Evolutionary conservation across 768 basidiomycete species (phyloP).

Genomic region (Omphalotus guepiniiformis): DNA sequence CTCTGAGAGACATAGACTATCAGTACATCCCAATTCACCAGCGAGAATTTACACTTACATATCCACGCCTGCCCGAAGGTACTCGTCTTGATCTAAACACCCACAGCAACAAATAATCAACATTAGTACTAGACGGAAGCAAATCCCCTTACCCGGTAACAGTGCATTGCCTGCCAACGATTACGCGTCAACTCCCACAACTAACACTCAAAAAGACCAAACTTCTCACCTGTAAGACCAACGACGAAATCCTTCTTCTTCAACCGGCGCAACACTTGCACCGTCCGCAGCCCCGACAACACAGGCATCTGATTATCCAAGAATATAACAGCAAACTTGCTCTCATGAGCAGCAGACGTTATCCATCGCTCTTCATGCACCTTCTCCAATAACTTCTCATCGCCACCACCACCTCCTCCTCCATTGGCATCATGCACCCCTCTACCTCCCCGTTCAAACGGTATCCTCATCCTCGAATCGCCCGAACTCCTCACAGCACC

Average conservation of each 20-base stretch:
- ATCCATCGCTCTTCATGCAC: neutral
- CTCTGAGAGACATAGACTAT: conserved; percentile 32
- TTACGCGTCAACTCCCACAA: neutral
- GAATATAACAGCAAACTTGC: conserved; percentile 6
- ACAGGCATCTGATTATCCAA: conserved; percentile 63
- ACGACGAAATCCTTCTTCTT: conserved; percentile 60
- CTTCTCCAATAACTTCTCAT: neutral
- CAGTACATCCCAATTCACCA: neutral
- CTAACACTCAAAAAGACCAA: neutral
- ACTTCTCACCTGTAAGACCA: conserved; percentile 46
- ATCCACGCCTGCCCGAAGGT: conserved; percentile 5
- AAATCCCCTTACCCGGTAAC: neutral
- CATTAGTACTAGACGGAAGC: neutral
- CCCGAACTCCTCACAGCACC: too few species aligned
- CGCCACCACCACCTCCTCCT: conserved; percentile 2
- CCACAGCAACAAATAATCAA: neutral
- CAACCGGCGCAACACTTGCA: conserved; percentile 45
- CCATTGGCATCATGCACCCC: neutral
- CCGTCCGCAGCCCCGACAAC: conserved; percentile 54
- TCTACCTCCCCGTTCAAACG: neutral
- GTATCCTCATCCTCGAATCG: neutral
- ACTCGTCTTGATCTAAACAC: conserved; percentile 2
- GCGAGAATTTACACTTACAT: neutral
- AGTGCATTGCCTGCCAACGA: conserved; percentile 3
- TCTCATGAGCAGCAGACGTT: neutral